Conservation (phyloP, 345 rosid species). For the Camelina neglecta region DNA sequence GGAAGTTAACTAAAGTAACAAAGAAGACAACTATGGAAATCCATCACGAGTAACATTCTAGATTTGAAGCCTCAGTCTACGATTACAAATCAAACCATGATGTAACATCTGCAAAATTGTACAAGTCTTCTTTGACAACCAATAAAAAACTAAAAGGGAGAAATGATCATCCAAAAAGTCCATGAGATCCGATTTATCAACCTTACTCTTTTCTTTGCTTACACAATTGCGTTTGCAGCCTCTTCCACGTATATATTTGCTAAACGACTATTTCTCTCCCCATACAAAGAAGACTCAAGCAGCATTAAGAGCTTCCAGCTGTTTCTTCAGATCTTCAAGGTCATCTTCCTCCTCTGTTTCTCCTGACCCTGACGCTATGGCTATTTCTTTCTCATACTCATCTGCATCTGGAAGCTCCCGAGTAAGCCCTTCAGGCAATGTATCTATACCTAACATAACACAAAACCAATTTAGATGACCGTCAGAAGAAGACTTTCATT, state of each 20-base stretch:
- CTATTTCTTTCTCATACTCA: slow-evolving; percentile 51
- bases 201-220: slow-evolving; percentile 6
- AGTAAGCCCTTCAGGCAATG: slow-evolving; percentile 86
- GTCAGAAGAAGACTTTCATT: not conserved
- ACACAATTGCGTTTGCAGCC: slow-evolving; percentile 30
- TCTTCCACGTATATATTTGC: slow-evolving; percentile 22
- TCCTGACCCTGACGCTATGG: slow-evolving; percentile 43
- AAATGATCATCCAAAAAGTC: slow-evolving; percentile 15
- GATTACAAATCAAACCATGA: not conserved
- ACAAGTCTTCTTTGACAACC: not conserved
- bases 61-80: not conserved
- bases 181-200: slow-evolving; percentile 28
- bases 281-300: slow-evolving; percentile 32
- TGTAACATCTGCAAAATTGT: not conserved
- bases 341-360: slow-evolving; percentile 53
- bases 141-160: not conserved
- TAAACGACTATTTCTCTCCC: slow-evolving; percentile 10
- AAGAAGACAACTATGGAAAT: not conserved
- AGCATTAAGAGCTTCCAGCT: slow-evolving; percentile 89
- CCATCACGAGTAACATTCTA: not conserved
- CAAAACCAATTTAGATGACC: not conserved
- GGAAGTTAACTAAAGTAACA: slow-evolving; percentile 26
- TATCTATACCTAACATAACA: slow-evolving; percentile 46
- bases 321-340: slow-evolving; percentile 80
- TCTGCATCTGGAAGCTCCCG: slow-evolving; percentile 88